Conservation (phyloP, 202 grass and related monocot species). For the Carex sylvatica region DNA sequence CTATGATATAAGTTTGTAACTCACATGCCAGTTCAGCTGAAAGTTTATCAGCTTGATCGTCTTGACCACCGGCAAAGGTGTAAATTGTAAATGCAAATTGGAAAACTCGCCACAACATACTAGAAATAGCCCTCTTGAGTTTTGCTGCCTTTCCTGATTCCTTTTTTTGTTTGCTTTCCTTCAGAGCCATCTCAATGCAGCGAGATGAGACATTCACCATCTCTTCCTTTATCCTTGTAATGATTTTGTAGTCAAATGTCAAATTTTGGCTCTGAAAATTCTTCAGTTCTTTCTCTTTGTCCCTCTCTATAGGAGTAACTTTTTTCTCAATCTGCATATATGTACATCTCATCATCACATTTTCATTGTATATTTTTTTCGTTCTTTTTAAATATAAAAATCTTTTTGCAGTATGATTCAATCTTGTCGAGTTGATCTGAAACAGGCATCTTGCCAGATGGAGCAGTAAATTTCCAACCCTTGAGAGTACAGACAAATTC, state of each 20-base stretch:
- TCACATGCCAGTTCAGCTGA: conserved; percentile 12
- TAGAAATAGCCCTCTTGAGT: background rate
- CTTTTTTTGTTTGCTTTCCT: conserved; percentile 21
- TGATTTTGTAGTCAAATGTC: conserved; percentile 10
- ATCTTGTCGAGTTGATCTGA: conserved; percentile 21
- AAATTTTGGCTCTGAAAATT: conserved; percentile 17
- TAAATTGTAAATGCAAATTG: conserved; percentile 18
- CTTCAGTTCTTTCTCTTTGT: conserved; percentile 1
- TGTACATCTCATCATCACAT: background rate
- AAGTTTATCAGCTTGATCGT: conserved; percentile 12
- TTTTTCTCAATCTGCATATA: conserved; percentile 22
- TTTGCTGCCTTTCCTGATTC: conserved; percentile 8
- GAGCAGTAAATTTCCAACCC: conserved; percentile 15
- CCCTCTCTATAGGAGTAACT: background rate
- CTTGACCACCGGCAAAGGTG: conserved; percentile 7
- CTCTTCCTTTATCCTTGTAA: conserved; percentile 7
- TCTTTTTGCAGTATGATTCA: conserved; percentile 18
- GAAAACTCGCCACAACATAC: conserved; percentile 20
- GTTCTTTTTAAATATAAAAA: background rate
- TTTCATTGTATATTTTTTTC: background rate
- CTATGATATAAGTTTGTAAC: conserved; percentile 12
- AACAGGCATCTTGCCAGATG: background rate
- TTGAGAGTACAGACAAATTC: conserved; percentile 14
- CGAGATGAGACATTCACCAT: conserved; percentile 19
- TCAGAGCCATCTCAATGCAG: conserved; percentile 25